Base-by-base conservation (phyloP, 1,139 yeast species). In the Saccharomyces hybrid region DNA sequence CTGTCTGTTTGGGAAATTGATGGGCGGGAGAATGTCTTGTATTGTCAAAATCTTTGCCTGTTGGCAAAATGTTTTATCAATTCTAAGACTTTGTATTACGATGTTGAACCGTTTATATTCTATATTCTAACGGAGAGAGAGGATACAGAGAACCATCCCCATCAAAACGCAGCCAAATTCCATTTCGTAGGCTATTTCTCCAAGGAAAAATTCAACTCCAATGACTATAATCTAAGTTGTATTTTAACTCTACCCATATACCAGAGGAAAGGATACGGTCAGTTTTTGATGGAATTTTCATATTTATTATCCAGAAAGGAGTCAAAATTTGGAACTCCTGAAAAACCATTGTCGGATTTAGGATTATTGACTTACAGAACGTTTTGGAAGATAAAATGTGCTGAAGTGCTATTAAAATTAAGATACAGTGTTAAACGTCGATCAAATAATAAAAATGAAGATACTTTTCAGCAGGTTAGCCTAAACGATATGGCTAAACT, bases 101-200 rank as follows among this genome's bases (percentile, higher is more conserved):
- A 91, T 65, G 98, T 93, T 44, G 97, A 91, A 66, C 97, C 98
- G 0, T 93, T 93, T 64, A 78, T 88, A 66, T 93, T 93, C 67
- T 93, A 93, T 70, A 82, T 90, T 1, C 73, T 93, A 54, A 87
- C 93, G 1, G 95, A 86, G 62, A 75, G 80, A 31, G 91, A 85
- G 9, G 74, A 75, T 57, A 70, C 73, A 9, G 41, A 47, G 29
- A 14, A 47, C 8, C 6, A 5, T 13, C 29, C 7, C 2, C 3
- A 31, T 19, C 16, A 32, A 11, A 19, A 9, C 5, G 62, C 73
- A 5, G 50, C 57, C 9, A 81, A 80, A 28, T 86, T 86, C 66
- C 90, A 86, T 67, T 84, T 91, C 70, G 95, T 90, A 38, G 99
- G 99, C 0, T 93, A 93, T 70, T 93, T 93, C 65, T 88, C 96